Percentiles rank a stretch among this genome's conserved stretches.
Evolutionary conservation across 768 basidiomycete genomes (phyloP).

Genomic region (Pleurotus sapidus): DNA sequence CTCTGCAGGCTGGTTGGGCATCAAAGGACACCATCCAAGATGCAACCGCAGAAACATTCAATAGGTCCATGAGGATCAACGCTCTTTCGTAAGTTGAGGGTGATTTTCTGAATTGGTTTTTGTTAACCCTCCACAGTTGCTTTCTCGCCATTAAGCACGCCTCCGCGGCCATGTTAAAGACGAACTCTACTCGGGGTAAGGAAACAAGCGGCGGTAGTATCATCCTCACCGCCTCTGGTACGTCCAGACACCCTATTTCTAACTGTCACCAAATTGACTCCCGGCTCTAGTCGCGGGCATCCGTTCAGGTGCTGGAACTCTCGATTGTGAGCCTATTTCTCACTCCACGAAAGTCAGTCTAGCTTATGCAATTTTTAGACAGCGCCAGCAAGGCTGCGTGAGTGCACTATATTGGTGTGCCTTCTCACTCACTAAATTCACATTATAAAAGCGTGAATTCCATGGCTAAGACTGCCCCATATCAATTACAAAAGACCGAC

Average conservation of each 20-base stretch:
- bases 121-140: constrained; percentile 45
- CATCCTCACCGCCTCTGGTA: constrained; percentile 83
- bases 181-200: constrained; percentile 69
- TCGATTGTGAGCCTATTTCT: constrained; percentile 61
- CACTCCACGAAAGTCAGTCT: constrained; percentile 11
- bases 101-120: neutral
- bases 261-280: neutral
- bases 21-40: constrained; percentile 42
- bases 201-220: constrained; percentile 73
- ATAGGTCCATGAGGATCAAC: constrained; percentile 78
- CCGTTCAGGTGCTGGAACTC: constrained; percentile 75
- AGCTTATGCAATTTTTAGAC: constrained; percentile 39
- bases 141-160: constrained; percentile 89
- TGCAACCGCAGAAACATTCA: constrained; percentile 63
- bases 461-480: constrained; percentile 78
- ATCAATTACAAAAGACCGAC: constrained; percentile 77
- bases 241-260: constrained; percentile 17
- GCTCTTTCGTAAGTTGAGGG: constrained; percentile 41
- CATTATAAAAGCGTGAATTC: constrained; percentile 67
- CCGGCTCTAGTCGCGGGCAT: constrained; percentile 67
- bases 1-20: constrained; percentile 64
- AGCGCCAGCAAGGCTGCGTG: constrained; percentile 94
- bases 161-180: constrained; percentile 74
- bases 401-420: constrained; percentile 22
- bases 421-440: neutral